phyloP scores from a whole-genome alignment of 345 rosid genomes.

The Dimocarpus longan region DNA sequence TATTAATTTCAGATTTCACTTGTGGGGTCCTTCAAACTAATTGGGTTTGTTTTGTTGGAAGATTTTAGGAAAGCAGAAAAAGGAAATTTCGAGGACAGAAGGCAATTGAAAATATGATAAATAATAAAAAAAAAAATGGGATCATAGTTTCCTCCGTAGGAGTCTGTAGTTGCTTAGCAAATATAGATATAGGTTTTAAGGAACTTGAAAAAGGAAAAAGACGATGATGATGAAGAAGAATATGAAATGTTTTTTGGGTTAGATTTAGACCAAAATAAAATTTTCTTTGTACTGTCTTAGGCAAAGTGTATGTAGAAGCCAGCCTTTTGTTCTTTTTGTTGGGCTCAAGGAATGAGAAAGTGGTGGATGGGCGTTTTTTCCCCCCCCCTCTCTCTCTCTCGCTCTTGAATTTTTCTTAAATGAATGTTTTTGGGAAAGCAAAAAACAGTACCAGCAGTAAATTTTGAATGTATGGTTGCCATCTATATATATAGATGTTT shows the following conservation, averaged over 20 bases:
- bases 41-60: not conserved
- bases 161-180: not conserved
- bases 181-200: slow-evolving; percentile 9
- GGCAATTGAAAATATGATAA: not conserved
- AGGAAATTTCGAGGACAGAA: not conserved
- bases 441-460: not conserved
- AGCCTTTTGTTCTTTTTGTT: slow-evolving; percentile 31
- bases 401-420: not conserved
- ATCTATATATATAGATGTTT: too few species aligned
- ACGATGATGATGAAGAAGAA: not conserved
- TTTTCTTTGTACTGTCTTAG: not conserved
- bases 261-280: slow-evolving; percentile 27
- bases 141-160: not conserved
- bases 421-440: slow-evolving; percentile 6
- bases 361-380: slow-evolving; percentile 6
- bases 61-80: slow-evolving; percentile 18
- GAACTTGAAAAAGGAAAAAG: not conserved
- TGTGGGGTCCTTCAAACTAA: not conserved
- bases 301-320: slow-evolving; percentile 14
- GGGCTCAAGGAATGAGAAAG: slow-evolving; percentile 21
- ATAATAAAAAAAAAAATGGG: not conserved
- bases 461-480: too few species aligned
- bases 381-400: not conserved
- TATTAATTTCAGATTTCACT: slow-evolving; percentile 33
- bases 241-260: slow-evolving; percentile 23